Percentiles rank a stretch among this genome's conserved stretches.
Conservation (phyloP, 306 rosid species). For the Macrotyloma uniflorum region DNA sequence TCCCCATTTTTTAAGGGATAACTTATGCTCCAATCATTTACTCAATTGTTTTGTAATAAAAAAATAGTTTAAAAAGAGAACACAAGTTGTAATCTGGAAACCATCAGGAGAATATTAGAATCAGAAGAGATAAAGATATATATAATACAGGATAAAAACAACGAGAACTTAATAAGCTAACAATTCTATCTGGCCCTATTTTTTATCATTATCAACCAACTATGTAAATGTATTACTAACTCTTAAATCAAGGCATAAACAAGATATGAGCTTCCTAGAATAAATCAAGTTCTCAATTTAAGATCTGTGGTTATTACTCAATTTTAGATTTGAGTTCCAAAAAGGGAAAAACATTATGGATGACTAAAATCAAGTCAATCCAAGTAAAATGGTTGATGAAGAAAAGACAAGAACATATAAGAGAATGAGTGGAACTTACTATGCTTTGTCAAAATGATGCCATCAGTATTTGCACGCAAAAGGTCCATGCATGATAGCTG, state of each 20-base stretch:
- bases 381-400: conserved; percentile 17
- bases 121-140: too few species aligned
- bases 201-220: background rate
- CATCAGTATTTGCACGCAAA: conserved; percentile 68
- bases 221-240: conserved; percentile 7
- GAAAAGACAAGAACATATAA: conserved; percentile 8
- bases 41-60: background rate
- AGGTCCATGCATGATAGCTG: conserved; percentile 75
- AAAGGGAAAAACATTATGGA: conserved; percentile 2
- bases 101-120: background rate
- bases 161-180: background rate
- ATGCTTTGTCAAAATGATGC: conserved; percentile 73
- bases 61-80: too few species aligned
- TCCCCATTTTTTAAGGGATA: background rate
- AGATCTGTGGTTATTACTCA: background rate
- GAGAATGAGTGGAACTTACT: conserved; percentile 54
- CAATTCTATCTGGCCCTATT: background rate
- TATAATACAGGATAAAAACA: background rate
- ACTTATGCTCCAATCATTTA: background rate
- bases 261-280: background rate
- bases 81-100: background rate
- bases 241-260: background rate
- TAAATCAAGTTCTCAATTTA: background rate
- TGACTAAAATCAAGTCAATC: background rate
- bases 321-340: background rate